phyloP scores from a whole-genome alignment of 2,329 filamentous ascomycete species.

The Ascochyta koolunga region DNA sequence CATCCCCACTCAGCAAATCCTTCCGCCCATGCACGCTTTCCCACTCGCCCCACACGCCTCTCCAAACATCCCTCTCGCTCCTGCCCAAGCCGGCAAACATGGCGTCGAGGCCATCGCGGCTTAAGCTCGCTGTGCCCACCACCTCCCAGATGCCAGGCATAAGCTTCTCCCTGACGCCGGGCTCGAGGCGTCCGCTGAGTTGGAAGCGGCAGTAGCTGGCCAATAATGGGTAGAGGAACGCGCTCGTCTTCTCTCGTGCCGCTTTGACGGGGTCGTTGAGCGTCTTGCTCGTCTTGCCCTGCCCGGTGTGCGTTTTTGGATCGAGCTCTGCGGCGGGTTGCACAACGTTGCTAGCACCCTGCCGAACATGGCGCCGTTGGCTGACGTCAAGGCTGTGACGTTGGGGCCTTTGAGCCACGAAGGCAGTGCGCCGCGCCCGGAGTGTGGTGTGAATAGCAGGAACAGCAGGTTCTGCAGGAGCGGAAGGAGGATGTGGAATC shows the following conservation, averaged over 20 bases:
- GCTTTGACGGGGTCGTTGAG: constrained; percentile 66
- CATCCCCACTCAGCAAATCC: constrained; percentile 13
- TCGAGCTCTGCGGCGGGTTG: constrained; percentile 64
- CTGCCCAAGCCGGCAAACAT: constrained; percentile 47
- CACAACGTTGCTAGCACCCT: constrained; percentile 65
- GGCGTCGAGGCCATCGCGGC: constrained; percentile 38
- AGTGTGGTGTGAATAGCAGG: constrained; percentile 60
- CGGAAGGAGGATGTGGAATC: constrained; percentile 64
- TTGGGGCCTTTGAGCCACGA: constrained; percentile 37
- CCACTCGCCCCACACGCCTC: constrained; percentile 46
- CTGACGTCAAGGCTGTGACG: constrained; percentile 39
- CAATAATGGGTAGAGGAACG: constrained; percentile 64
- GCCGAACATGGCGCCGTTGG: constrained; percentile 58
- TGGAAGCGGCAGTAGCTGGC: constrained; percentile 62
- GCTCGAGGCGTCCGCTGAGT: constrained; percentile 55
- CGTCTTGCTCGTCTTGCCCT: constrained; percentile 35
- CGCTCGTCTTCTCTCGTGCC: constrained; percentile 62
- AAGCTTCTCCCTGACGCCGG: constrained; percentile 61
- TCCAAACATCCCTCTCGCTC: constrained; percentile 46
- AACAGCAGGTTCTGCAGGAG: constrained; percentile 61
- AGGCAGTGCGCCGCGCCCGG: constrained; percentile 35
- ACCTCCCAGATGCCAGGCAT: constrained; percentile 61
- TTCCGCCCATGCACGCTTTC: constrained; percentile 34
- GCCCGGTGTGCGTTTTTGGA: constrained; percentile 51
- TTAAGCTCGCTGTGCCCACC: constrained; percentile 39